Evolutionary conservation across 768 basidiomycete genomes (phyloP).

Genomic region (Tylopilus balloui): DNA sequence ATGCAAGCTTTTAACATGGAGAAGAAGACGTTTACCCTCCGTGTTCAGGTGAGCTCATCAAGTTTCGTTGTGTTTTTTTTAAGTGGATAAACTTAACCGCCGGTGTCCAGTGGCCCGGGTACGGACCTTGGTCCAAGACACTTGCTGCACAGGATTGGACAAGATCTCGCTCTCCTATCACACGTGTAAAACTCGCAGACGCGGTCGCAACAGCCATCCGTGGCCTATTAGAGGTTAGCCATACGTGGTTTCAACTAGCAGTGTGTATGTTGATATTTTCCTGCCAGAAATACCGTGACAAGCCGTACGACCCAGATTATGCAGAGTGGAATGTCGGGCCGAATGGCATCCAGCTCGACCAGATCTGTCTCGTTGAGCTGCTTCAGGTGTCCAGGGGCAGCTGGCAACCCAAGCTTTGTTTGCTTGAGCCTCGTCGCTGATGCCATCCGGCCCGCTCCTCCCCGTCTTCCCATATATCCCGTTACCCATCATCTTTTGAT

Average conservation of each 20-base stretch:
- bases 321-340: constrained; percentile 23
- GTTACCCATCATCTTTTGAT: neutral
- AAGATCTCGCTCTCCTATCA: constrained; percentile 69
- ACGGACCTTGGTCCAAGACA: constrained; percentile 67
- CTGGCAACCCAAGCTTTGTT: constrained; percentile 72
- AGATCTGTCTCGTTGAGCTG: constrained; percentile 58
- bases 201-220: constrained; percentile 68
- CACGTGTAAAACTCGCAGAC: constrained; percentile 66
- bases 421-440: constrained; percentile 29
- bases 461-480: neutral
- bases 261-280: constrained; percentile 8
- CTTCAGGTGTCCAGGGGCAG: constrained; percentile 77
- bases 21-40: constrained; percentile 72
- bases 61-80: neutral
- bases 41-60: constrained; percentile 52
- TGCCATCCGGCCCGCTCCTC: neutral
- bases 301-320: constrained; percentile 7
- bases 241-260: neutral
- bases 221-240: constrained; percentile 55
- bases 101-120: constrained; percentile 67
- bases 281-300: constrained; percentile 13
- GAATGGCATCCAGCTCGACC: constrained; percentile 21
- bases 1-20: constrained; percentile 59
- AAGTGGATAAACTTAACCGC: constrained; percentile 1
- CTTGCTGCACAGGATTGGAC: constrained; percentile 75